These are phyloP conservation scores for Xylariaceae sp. DNA, from an alignment of 2,329 filamentous ascomycete species.

Conservation along the genomic window DNA sequence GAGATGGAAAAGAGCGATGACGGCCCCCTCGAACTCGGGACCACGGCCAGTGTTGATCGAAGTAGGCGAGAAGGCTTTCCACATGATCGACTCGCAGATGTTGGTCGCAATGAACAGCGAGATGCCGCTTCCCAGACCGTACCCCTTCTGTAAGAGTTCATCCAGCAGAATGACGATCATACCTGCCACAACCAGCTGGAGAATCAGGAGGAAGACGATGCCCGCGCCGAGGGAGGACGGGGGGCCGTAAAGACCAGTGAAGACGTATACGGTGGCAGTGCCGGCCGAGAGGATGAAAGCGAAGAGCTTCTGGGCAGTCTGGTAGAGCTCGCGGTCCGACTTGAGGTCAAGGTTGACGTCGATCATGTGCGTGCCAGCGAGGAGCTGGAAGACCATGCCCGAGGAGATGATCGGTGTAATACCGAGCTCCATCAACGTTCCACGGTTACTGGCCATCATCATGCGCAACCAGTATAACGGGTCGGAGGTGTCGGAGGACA, in stretches of 20 bases:
- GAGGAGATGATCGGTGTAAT: constrained; percentile 99
- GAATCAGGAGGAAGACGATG: constrained; percentile 95
- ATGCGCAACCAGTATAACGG: constrained; percentile 99
- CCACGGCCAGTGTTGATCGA: constrained; percentile 99
- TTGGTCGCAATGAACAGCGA: constrained; percentile 99
- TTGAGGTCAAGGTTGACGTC: constrained; percentile 99
- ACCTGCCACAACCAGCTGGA: constrained; percentile 94
- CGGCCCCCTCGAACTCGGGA: constrained; percentile 96
- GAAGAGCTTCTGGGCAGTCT: constrained; percentile 98
- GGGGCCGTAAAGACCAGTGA: constrained; percentile 95
- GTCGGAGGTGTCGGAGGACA: constrained; percentile 96
- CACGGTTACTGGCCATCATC: constrained; percentile 99
- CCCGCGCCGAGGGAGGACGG: constrained; percentile 94
- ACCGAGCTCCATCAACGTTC: constrained; percentile 92
- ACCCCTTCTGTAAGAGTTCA: constrained; percentile 98
- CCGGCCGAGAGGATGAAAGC: constrained; percentile 97
- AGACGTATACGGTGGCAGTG: constrained; percentile 95
- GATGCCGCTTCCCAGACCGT: constrained; percentile 96
- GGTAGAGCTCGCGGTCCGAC: constrained; percentile 98
- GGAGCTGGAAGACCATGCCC: constrained; percentile 99
- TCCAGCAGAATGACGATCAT: constrained; percentile 99
- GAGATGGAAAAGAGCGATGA: constrained; percentile 96
- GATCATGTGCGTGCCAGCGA: constrained; percentile 98
- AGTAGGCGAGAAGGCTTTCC: constrained; percentile 98
- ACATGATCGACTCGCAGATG: constrained; percentile 99